Conservation (phyloP, 805 yeast genomes). For the Dipodascus albidus region DNA sequence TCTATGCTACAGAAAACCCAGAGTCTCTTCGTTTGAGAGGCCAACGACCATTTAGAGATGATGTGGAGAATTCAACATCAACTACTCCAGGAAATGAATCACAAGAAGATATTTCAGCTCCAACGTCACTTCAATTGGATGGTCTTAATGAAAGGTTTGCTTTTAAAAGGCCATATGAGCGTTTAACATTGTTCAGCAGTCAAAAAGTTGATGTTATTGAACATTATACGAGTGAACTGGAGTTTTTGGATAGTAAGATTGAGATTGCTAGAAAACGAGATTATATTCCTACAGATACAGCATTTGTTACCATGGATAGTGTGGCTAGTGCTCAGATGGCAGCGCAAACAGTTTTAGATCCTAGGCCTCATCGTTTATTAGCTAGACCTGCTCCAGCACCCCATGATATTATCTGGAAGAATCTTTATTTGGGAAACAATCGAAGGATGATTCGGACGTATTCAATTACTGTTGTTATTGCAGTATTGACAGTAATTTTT, state of each 20-base stretch:
- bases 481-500: conserved; percentile 58
- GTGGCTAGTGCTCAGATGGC: conserved; percentile 95
- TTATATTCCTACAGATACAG: conserved; percentile 77
- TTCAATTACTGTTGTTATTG: conserved; percentile 53
- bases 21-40: neutral
- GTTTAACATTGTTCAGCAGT: conserved; percentile 55
- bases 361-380: conserved; percentile 71
- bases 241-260: conserved; percentile 61
- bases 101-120: neutral
- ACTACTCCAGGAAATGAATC: conserved; percentile 6
- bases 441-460: conserved; percentile 59
- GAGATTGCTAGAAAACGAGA: conserved; percentile 48
- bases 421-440: conserved; percentile 65
- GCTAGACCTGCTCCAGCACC: conserved; percentile 92
- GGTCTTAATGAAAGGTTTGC: conserved; percentile 21
- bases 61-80: neutral
- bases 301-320: conserved; percentile 88
- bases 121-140: conserved; percentile 11
- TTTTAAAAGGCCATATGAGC: conserved; percentile 55
- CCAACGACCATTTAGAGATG: neutral
- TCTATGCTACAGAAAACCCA: neutral
- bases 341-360: conserved; percentile 91
- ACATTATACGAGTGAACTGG: conserved; percentile 56
- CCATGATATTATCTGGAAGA: conserved; percentile 88
- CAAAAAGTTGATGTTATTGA: conserved; percentile 71